These are phyloP conservation scores for Heliamphora pulchella DNA, from an alignment of 179 eudicot species.

Conservation along the genomic window DNA sequence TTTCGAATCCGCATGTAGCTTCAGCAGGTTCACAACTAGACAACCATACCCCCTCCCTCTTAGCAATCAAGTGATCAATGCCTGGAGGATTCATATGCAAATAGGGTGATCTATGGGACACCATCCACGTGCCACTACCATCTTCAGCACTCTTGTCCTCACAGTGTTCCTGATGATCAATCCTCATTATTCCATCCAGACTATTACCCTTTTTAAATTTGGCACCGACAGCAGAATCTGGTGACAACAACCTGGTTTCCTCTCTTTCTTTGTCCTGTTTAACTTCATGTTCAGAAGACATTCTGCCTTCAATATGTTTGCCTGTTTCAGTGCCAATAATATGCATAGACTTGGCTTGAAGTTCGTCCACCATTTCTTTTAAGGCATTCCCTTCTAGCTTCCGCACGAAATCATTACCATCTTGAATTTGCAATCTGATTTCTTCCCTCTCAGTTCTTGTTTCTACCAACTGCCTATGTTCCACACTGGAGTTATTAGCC, in stretches of 20 bases:
- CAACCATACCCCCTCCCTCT: neutral
- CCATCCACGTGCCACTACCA: neutral
- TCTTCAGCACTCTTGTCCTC: neutral
- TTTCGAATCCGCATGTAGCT: neutral
- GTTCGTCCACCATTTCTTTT: constrained; percentile 1
- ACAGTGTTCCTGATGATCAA: neutral
- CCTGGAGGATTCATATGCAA: neutral
- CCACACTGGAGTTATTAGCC: neutral
- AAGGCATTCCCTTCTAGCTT: neutral
- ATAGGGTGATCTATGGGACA: neutral
- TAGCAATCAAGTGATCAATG: neutral
- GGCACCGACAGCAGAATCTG: too few species aligned
- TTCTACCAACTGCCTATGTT: neutral
- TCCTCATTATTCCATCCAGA: neutral
- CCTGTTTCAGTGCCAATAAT: neutral
- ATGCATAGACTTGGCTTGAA: neutral
- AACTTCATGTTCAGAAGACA: neutral
- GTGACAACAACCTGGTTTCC: neutral
- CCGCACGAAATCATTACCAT: neutral
- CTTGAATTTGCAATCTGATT: neutral
- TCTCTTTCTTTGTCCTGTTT: neutral
- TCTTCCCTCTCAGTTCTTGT: neutral
- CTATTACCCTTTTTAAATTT: neutral
- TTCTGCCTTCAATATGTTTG: neutral
- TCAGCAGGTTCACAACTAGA: neutral